Evolutionary conservation across 495 filamentous ascomycete species (phyloP), one percentile per base, ranked within the genome.

Genomic region (Penicillium simplicissimum): DNA sequence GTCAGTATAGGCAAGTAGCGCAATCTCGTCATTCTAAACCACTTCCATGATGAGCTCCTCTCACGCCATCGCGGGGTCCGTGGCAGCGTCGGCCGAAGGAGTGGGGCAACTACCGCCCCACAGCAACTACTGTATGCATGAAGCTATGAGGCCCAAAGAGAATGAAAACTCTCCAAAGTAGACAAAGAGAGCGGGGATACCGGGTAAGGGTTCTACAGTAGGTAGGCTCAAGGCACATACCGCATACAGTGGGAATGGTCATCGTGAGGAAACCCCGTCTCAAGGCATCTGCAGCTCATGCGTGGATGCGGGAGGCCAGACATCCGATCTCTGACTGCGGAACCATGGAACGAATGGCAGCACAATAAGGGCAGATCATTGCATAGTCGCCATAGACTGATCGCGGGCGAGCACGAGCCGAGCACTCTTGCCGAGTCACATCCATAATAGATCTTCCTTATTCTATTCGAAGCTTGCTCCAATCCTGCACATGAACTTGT

Each of bases 41-140:
- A 6, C 14, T 9, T 47, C 4, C 43, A 47, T 25, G 13, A 47
- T 11, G 43, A 19, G 43, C 45, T 49, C 21, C 14, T 49, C 68
- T 66, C 56, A 68, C 66, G 68, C 68, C 68, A 71, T 71, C 52
- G 66, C 65, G 63, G 68, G 62, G 62, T 60, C 28, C 42, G 23
- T 23, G 42, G 43, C 52, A 43, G 53, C 37, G 15, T 28, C 54
- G 28, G 38, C 38, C 40, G 40, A 58, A 49, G 21, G 55, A 25
- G 52, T 55, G 60, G 37, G 42, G 49, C 9, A 13, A 19, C 10
- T 10, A 8, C 31, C 7, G 45, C 45, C 45, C 45, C 23, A 31
- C 45, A 4, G 2, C 28, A 31, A 31, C 28, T 31, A 7, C 28
- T 6, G n/a, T n/a, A n/a, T n/a, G n/a, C 28, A 31, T 31, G 28